phyloP scores from a whole-genome alignment of 2,329 filamentous ascomycete species.

The Alternaria gaisen region DNA sequence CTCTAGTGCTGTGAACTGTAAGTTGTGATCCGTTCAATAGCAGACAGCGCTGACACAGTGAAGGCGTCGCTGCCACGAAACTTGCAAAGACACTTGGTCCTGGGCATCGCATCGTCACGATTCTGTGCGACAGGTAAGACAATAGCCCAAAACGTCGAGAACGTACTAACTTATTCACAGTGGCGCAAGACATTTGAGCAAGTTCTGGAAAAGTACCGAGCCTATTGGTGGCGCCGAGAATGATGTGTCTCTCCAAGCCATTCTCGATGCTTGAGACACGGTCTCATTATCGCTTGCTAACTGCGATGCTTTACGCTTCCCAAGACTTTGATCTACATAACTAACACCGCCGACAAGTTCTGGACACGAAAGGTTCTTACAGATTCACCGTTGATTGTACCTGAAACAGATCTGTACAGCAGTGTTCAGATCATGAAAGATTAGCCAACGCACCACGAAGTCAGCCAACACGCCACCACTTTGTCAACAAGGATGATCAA shows the following conservation, averaged over 20 bases:
- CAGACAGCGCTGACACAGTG: conserved; percentile 21
- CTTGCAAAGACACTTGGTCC: conserved; percentile 72
- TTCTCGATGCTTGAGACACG: conserved; percentile 53
- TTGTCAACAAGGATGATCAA: conserved; percentile 1
- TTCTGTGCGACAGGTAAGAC: conserved; percentile 73
- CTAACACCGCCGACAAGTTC: neutral
- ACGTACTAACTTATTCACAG: conserved; percentile 33
- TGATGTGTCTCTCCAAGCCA: conserved; percentile 65
- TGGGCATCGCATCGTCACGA: conserved; percentile 73
- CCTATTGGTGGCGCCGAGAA: conserved; percentile 64
- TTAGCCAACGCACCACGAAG: conserved; percentile 16
- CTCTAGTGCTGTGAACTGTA: conserved; percentile 94
- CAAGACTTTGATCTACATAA: neutral
- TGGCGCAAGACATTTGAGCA: conserved; percentile 81
- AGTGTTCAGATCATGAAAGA: conserved; percentile 19
- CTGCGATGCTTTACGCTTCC: neutral
- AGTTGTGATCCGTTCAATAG: conserved; percentile 40
- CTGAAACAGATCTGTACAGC: conserved; percentile 13
- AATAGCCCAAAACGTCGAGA: neutral
- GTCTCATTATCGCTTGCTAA: neutral
- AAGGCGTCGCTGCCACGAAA: conserved; percentile 73
- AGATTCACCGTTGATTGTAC: neutral
- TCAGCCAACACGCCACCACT: conserved; percentile 16
- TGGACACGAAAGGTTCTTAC: neutral
- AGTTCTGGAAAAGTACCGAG: conserved; percentile 81